Conservation (phyloP, 2,329 filamentous ascomycete species). For the Aureobasidium mangrovei region DNA sequence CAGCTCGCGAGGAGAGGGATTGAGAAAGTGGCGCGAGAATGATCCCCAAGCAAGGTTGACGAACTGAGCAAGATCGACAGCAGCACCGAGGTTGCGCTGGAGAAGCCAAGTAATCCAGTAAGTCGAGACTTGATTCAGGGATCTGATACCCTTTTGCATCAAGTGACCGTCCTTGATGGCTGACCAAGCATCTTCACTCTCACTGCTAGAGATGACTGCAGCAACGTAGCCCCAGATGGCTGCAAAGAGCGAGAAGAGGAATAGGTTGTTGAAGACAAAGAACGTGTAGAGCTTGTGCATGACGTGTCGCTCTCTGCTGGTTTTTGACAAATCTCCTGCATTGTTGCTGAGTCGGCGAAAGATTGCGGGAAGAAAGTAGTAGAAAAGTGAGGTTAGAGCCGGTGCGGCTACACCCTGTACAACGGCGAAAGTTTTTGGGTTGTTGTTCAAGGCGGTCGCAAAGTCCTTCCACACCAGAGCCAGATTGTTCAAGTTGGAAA, state of each 20-base stretch:
- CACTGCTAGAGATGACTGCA: conserved; percentile 52
- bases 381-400: conserved; percentile 77
- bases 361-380: conserved; percentile 78
- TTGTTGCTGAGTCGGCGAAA: conserved; percentile 79
- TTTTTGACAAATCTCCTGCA: conserved; percentile 86
- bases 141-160: conserved; percentile 56
- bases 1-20: conserved; percentile 79
- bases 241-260: conserved; percentile 89
- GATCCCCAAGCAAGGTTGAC: conserved; percentile 79
- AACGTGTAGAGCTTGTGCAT: conserved; percentile 85
- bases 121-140: conserved; percentile 71
- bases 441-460: conserved; percentile 49
- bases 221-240: conserved; percentile 67
- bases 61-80: conserved; percentile 86
- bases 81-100: conserved; percentile 84
- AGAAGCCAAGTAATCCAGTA: conserved; percentile 95
- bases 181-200: conserved; percentile 54
- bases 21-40: conserved; percentile 73
- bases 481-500: conserved; percentile 76
- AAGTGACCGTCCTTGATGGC: conserved; percentile 58
- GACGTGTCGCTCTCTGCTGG: conserved; percentile 83
- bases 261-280: conserved; percentile 93
- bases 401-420: conserved; percentile 89
- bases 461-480: conserved; percentile 74
- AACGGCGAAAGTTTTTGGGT: conserved; percentile 68